These are phyloP conservation scores for Paramecium octaurelia DNA, from an alignment of 73 alveolate species.

Conservation along the genomic window DNA sequence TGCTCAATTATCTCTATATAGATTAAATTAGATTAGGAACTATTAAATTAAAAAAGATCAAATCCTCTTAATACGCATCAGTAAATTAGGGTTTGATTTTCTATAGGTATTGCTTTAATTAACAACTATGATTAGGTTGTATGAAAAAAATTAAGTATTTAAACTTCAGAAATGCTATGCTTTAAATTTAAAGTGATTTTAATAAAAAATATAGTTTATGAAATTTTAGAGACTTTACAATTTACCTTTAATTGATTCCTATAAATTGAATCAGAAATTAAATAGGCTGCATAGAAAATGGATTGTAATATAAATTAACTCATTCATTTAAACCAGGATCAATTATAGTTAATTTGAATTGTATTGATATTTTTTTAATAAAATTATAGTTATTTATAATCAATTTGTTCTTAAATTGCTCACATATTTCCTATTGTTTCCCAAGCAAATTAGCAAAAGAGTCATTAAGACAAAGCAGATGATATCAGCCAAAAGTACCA, in stretches of 20 bases:
- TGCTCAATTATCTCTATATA: not conserved
- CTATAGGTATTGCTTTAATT: too few relatives aligned
- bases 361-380: not conserved
- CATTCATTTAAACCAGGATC: not conserved
- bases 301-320: not conserved
- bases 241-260: not conserved
- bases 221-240: not conserved
- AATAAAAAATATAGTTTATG: too few relatives aligned
- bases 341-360: not conserved
- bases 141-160: too few relatives aligned
- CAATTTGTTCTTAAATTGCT: not conserved
- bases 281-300: not conserved
- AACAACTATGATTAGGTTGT: too few relatives aligned
- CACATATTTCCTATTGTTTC: not conserved
- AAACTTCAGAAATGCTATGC: too few relatives aligned
- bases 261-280: not conserved
- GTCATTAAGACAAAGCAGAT: not conserved
- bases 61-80: too few relatives aligned
- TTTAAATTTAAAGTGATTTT: too few relatives aligned
- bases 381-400: not conserved
- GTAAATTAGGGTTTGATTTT: too few relatives aligned
- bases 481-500: not conserved
- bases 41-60: too few relatives aligned
- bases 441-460: not conserved
- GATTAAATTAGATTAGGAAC: not conserved